Conservation (phyloP, 352 stramenopile species). For the Globisporangium radiosum region DNA sequence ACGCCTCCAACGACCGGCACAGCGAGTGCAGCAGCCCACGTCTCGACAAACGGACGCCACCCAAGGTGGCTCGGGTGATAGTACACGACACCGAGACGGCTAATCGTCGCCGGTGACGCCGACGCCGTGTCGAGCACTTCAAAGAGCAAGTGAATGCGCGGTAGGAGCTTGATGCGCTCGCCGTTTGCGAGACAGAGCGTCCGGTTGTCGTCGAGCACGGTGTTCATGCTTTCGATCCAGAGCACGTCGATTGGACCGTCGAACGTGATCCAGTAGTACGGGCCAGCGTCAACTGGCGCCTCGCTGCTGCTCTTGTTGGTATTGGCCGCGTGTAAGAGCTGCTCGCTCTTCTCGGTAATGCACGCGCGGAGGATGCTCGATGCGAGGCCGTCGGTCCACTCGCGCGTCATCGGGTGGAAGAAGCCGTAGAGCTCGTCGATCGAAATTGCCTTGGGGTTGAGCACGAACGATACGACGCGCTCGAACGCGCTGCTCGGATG, state of each 20-base stretch:
- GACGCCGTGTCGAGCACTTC: slow-evolving; percentile 88
- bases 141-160: slow-evolving; percentile 89
- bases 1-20: slow-evolving; percentile 9
- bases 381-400: slow-evolving; percentile 80
- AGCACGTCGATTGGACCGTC: slow-evolving; percentile 75
- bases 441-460: slow-evolving; percentile 82
- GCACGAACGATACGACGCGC: slow-evolving; percentile 38
- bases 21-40: slow-evolving; percentile 43
- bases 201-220: slow-evolving; percentile 88
- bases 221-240: slow-evolving; percentile 89
- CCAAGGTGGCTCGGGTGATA: slow-evolving; percentile 62
- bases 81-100: slow-evolving; percentile 88
- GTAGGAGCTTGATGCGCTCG: slow-evolving; percentile 80
- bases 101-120: slow-evolving; percentile 90
- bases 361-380: slow-evolving; percentile 65
- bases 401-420: slow-evolving; percentile 73
- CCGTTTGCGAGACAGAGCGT: slow-evolving; percentile 87
- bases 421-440: slow-evolving; percentile 82
- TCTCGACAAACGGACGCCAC: slow-evolving; percentile 57
- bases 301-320: slow-evolving; percentile 13
- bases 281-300: slow-evolving; percentile 14
- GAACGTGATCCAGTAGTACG: slow-evolving; percentile 83
- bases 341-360: slow-evolving; percentile 65
- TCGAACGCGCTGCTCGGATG: slow-evolving; percentile 55
- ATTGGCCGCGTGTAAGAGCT: slow-evolving; percentile 21